These are phyloP conservation scores for Ziziphus jujuba DNA, from an alignment of 306 rosid species.

Conservation along the genomic window DNA sequence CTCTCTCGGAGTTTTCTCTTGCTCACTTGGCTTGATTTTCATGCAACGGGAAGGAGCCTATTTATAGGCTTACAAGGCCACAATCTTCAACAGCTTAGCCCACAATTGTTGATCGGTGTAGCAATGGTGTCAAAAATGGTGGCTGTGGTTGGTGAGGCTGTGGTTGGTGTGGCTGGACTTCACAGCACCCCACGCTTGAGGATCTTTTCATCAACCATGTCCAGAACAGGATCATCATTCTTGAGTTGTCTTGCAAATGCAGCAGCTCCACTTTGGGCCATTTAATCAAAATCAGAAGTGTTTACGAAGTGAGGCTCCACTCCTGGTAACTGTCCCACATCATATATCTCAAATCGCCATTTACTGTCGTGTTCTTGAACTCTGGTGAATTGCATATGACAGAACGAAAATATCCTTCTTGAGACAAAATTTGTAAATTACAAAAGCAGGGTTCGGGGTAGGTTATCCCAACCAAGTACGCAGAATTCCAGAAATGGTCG, in stretches of 20 bases:
- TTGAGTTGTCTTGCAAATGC: slow-evolving; percentile 80
- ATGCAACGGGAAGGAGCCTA: too few species aligned
- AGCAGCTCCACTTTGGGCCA: slow-evolving; percentile 83
- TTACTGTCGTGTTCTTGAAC: slow-evolving; percentile 80
- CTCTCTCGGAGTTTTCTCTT: too few species aligned
- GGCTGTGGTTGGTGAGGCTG: too few species aligned
- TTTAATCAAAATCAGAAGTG: slow-evolving; percentile 56
- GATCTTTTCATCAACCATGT: slow-evolving; percentile 68
- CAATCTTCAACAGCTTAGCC: too few species aligned
- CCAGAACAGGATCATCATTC: slow-evolving; percentile 60
- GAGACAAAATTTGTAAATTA: slow-evolving; percentile 82
- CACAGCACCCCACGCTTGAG: slow-evolving; percentile 70
- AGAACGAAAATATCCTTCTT: slow-evolving; percentile 94
- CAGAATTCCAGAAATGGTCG: slow-evolving; percentile 83
- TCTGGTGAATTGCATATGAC: slow-evolving; percentile 85
- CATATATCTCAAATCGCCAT: slow-evolving; percentile 78
- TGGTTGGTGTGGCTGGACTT: too few species aligned
- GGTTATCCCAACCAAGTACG: slow-evolving; percentile 93
- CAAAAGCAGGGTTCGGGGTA: slow-evolving; percentile 83
- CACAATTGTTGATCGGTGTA: too few species aligned
- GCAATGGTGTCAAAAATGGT: too few species aligned
- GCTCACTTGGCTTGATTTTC: too few species aligned
- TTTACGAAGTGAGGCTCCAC: slow-evolving; percentile 90
- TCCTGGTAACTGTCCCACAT: slow-evolving; percentile 89
- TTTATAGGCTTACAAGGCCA: too few species aligned